Percentiles rank a stretch among this genome's conserved stretches.
Conservation (phyloP, 768 basidiomycete genomes). For the Psilocybe azurescens region DNA sequence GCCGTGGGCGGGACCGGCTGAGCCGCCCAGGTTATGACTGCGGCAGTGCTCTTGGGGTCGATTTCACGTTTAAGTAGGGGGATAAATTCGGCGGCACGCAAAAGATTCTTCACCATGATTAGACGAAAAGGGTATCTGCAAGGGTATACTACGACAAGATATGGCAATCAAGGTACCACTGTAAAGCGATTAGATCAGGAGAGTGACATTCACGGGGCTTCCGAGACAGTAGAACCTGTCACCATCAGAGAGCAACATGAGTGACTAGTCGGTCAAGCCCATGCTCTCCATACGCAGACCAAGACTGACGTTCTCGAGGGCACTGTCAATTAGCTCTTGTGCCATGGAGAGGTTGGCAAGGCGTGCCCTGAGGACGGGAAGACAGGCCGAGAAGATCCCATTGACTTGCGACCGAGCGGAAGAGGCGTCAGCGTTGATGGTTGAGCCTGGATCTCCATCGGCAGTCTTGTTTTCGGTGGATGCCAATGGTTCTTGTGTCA, state of each 20-base stretch:
- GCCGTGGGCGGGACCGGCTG: no score
- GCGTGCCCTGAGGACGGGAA: conserved; percentile 53
- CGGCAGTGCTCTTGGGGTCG: no score
- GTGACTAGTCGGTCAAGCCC: conserved; percentile 31
- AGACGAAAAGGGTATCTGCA: background rate
- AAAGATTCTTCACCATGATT: no score
- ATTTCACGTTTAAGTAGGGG: no score
- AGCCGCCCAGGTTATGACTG: no score
- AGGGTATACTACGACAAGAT: background rate
- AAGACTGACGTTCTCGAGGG: conserved; percentile 54
- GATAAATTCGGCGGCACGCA: no score
- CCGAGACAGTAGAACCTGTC: no score
- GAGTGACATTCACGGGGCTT: no score
- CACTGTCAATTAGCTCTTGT: conserved; percentile 52
- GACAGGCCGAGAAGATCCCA: conserved; percentile 48
- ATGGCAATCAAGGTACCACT: no score
- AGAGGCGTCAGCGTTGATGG: conserved; percentile 17
- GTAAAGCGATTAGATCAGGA: no score
- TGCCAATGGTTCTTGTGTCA: conserved; percentile 18
- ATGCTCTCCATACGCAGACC: conserved; percentile 54
- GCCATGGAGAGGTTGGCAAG: conserved; percentile 52
- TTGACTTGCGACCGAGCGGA: conserved; percentile 45
- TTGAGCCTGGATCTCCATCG: background rate
- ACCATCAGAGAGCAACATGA: background rate
- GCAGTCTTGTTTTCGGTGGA: conserved; percentile 8